phyloP scores from a whole-genome alignment of 2,329 filamentous ascomycete species.

The Apiospora aurea region DNA sequence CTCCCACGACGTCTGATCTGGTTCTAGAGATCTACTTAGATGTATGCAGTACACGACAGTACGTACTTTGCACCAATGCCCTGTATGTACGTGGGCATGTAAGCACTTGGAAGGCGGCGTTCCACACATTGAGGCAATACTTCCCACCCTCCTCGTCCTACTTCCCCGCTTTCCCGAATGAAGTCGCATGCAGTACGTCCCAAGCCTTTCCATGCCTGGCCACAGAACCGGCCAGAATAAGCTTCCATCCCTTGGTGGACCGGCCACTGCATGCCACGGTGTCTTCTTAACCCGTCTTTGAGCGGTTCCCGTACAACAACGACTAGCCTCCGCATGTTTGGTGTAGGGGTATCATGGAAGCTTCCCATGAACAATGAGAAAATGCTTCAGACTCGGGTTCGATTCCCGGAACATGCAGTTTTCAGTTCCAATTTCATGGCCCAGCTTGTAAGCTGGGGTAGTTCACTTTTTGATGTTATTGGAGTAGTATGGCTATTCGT shows the following conservation, averaged over 20 bases:
- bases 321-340: constrained; percentile 33
- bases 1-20: background rate
- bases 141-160: constrained; percentile 1
- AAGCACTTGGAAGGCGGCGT: background rate
- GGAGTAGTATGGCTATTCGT: background rate
- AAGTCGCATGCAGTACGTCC: background rate
- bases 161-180: constrained; percentile 15
- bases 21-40: background rate
- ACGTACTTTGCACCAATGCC: background rate
- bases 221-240: constrained; percentile 9
- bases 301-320: background rate
- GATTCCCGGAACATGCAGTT: constrained; percentile 43
- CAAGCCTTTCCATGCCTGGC: background rate
- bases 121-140: constrained; percentile 11
- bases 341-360: constrained; percentile 46
- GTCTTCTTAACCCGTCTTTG: background rate
- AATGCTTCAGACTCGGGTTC: constrained; percentile 43
- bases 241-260: constrained; percentile 2
- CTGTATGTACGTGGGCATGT: background rate
- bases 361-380: constrained; percentile 39
- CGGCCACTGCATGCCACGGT: background rate
- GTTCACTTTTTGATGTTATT: background rate
- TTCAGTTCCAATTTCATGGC: constrained; percentile 9
- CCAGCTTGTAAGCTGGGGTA: constrained; percentile 1
- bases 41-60: background rate